phyloP scores from a whole-genome alignment of 2,329 filamentous ascomycete species.

The Corinectria fuckeliana region DNA sequence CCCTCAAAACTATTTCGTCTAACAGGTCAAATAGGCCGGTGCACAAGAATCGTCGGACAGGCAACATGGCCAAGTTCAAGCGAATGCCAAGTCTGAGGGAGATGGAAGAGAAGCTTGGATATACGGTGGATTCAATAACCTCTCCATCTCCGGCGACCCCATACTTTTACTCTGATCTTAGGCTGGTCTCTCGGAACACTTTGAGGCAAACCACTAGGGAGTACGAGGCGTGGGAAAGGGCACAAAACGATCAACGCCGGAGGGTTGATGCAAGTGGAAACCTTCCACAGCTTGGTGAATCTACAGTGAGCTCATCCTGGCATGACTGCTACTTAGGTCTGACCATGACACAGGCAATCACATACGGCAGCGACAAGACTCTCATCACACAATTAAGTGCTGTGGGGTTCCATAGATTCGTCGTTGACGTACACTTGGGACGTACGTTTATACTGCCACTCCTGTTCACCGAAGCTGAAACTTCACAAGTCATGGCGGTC shows the following conservation, averaged over 20 bases:
- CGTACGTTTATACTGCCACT: not conserved
- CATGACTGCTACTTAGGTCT: too few relatives aligned
- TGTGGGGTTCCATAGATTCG: not conserved
- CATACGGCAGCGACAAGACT: not conserved
- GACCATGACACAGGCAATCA: too few relatives aligned
- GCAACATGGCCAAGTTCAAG: conserved; percentile 4
- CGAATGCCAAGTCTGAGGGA: not conserved
- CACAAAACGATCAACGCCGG: not conserved
- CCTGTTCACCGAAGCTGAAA: not conserved
- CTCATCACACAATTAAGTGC: not conserved
- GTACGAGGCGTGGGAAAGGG: not conserved
- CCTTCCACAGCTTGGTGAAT: not conserved
- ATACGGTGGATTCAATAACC: not conserved
- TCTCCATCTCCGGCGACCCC: not conserved
- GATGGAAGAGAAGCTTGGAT: conserved; percentile 7
- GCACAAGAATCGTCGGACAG: too few relatives aligned
- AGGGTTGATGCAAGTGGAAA: not conserved
- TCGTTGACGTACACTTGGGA: not conserved
- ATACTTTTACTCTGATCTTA: conserved; percentile 7
- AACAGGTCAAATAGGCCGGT: too few relatives aligned
- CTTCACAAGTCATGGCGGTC: not conserved
- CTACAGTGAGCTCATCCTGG: not conserved
- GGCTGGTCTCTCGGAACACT: not conserved
- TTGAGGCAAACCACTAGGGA: not conserved
- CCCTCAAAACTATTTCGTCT: too few relatives aligned